Base-by-base conservation (phyloP, 495 filamentous ascomycete genomes). In the Aspergillus bertholletiae region DNA sequence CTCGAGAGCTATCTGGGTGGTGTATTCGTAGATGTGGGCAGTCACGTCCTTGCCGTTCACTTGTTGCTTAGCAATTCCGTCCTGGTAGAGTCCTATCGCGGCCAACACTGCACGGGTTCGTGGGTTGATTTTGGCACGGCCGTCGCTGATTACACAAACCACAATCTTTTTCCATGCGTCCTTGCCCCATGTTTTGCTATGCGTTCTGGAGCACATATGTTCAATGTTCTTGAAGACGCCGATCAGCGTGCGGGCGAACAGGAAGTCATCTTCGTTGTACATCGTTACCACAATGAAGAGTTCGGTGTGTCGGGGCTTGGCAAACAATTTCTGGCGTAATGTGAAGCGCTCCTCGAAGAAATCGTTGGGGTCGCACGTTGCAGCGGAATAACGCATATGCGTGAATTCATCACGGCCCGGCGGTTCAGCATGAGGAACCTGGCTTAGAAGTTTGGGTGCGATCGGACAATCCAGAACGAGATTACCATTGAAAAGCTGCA, bases 91-190 rank as follows among this genome's bases (percentile, higher is more conserved):
- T 63, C 95, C 95, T 80, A 99, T 83, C 76, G 84, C 95, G 7
- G 95, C 91, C 48, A 99, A 70, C 24, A 97, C 85, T 39, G 93
- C 92, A 58, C 87, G 83, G 7, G 95, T 97, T 49, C 95, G 80
- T 2, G 90, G 86, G 68, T 97, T 96, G 71, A 99, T 97, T 77
- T 99, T 99, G 39, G 87, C 90, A 85, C 94, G 94, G 53, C 95
- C 95, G 61, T 99, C 95, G 57, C 92, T 97, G 53, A 99, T 93
- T 18, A 99, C 85, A 66, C 95, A 99, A 15, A 99, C 95, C 12
- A 99, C 95, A 57, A 99, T 96, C 77, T 97, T 97, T 76, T 97
- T 97, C 95, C 95, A 99, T 5, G 92, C 90, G 63, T 99, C 94
- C 70, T 89, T 92, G 54, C 95, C 95, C 95, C 95, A 99, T 1